Conservation (phyloP, 1,284 basidiomycete species). For the Sanguinoderma infundibulare region DNA sequence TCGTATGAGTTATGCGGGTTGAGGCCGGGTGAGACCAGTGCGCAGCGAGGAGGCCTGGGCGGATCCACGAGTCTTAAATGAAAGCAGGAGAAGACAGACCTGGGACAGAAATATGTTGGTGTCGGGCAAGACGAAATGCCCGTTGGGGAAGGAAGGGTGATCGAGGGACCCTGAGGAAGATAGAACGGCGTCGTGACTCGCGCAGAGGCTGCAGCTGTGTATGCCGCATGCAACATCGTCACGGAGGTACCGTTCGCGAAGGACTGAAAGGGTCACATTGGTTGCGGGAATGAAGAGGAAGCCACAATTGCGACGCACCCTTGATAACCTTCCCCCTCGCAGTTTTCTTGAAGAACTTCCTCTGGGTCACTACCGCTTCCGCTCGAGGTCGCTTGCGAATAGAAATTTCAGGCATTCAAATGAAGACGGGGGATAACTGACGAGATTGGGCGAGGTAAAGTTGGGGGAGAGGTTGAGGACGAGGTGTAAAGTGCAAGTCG, state of each 20-base stretch:
- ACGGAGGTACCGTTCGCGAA: constrained; percentile 94
- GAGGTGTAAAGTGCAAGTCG: not conserved
- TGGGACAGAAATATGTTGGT: constrained; percentile 96
- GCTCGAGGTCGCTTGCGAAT: constrained; percentile 77
- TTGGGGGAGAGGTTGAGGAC: not conserved
- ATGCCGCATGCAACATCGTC: constrained; percentile 95
- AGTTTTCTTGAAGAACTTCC: constrained; percentile 95
- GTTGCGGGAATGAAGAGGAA: not conserved
- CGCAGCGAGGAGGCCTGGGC: not conserved
- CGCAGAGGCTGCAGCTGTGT: constrained; percentile 69
- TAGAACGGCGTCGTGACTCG: constrained; percentile 40
- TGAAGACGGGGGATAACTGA: not conserved
- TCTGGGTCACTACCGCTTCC: constrained; percentile 80
- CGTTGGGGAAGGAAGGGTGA: constrained; percentile 59
- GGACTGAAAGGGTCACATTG: constrained; percentile 52
- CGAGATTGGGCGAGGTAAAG: not conserved
- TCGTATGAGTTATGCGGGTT: constrained; percentile 10
- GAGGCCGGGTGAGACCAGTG: not conserved
- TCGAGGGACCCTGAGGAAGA: constrained; percentile 49
- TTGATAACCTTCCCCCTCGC: constrained; percentile 93
- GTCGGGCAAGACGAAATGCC: constrained; percentile 91
- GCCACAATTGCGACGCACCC: constrained; percentile 50
- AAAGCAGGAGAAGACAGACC: constrained; percentile 45
- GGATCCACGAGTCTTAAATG: not conserved
- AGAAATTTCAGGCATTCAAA: constrained; percentile 66